Evolutionary conservation across 805 yeast species (phyloP), one percentile per base, ranked within the genome.

Genomic region (Yarrowia osloensis): DNA sequence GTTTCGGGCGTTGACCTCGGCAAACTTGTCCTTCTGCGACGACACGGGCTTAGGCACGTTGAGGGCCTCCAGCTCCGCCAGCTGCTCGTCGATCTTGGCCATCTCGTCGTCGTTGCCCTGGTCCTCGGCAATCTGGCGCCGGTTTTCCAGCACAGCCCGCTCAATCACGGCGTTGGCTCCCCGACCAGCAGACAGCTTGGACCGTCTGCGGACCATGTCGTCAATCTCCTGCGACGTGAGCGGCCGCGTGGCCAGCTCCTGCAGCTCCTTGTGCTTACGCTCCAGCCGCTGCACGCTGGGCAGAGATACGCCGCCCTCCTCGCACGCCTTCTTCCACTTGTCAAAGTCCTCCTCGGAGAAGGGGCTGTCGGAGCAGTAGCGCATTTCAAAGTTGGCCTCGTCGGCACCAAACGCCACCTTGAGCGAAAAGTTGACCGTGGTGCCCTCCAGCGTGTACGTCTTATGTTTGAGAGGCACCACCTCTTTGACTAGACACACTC

Each of bases 1-100:
- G 77, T 95, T 95, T 73, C 97, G 86, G 72, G 89, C 88, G 71
- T 92, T 91, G 63, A 92, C 90, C 71, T 85, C 86, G 49, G 89
- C 85, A 79, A 91, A 82, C 67, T 85, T 81, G 62, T 72, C 77
- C 68, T 74, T 54, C n/a, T 70, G 70, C 11, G 46, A 26, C 13
- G 49, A 21, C 12, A 31, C 19, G 15, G 62, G 59, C 12, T 63
- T 65, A 15, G 66, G 57, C 39, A 54, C 54, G 42, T 49, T 61
- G 28, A 59, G 68, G 6, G 52, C 57, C 39, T 74, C 78, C 31
- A 78, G 68, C 28, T 66, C 70, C 8, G 70, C 73, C 26, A 80
- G 71, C 68, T 74, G 71, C 22, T 68, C 72, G 40, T 78, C 80
- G 42, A 79, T 70, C 49, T 69, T 74, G 31, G 73, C 73, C 3